A percentile compares a stretch with the other conserved stretches of the same genome.
Evolutionary conservation across 2,329 filamentous ascomycete genomes (phyloP).

Genomic region (Epichloe sylvatica): DNA sequence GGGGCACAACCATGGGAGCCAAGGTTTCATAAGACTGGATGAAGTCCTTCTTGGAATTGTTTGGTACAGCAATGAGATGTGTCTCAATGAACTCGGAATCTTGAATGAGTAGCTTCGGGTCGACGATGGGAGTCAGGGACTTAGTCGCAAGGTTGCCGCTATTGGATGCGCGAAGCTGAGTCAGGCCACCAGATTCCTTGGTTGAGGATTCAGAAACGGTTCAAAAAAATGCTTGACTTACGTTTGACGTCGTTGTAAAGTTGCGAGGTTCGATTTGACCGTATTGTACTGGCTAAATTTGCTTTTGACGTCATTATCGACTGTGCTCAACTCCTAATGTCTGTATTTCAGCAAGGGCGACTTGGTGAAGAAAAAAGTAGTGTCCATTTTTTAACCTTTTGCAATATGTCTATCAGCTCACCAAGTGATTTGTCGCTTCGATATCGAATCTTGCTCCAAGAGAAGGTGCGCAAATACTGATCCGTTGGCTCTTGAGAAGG

Average conservation of each 20-base stretch:
- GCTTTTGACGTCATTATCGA: conserved; percentile 89
- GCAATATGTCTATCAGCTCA: conserved; percentile 74
- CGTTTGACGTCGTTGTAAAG: conserved; percentile 80
- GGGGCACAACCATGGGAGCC: conserved; percentile 81
- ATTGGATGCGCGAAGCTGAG: neutral
- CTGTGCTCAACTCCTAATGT: conserved; percentile 67
- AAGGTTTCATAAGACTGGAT: conserved; percentile 79
- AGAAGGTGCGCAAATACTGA: conserved; percentile 76
- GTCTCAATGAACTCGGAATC: conserved; percentile 96
- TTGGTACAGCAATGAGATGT: conserved; percentile 80
- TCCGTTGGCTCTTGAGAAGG: conserved; percentile 68
- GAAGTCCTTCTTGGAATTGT: conserved; percentile 71
- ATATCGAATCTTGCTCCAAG: conserved; percentile 98
- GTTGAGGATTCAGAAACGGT: neutral
- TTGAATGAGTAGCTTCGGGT: conserved; percentile 65
- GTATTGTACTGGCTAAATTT: conserved; percentile 93
- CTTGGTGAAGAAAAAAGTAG: neutral
- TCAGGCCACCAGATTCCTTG: neutral
- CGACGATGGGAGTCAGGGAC: conserved; percentile 78
- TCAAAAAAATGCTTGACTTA: conserved; percentile 25
- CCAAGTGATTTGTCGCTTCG: conserved; percentile 78
- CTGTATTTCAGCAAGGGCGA: neutral
- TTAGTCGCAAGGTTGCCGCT: conserved; percentile 90
- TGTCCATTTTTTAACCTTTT: conserved; percentile 48
- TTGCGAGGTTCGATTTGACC: conserved; percentile 69